Conservation (phyloP, 306 rosid species). For the Acacia crassicarpa region DNA sequence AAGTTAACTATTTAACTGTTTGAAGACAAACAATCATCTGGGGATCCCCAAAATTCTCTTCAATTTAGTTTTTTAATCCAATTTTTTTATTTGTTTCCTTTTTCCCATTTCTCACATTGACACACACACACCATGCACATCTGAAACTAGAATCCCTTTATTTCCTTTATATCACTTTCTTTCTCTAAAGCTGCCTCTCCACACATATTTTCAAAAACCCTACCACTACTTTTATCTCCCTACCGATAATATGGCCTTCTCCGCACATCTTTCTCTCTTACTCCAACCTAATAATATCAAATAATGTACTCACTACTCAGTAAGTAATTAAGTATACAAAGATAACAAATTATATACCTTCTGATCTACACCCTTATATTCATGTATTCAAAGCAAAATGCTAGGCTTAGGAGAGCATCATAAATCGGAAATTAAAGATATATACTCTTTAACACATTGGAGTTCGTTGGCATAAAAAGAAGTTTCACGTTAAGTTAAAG, state of each 20-base stretch:
- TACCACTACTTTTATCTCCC: constrained; percentile 38
- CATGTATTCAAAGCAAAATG: background rate
- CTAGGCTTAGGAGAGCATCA: background rate
- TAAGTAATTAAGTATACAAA: background rate
- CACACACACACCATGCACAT: constrained; percentile 26
- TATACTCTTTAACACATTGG: background rate
- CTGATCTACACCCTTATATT: too few species aligned
- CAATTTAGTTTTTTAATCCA: constrained; percentile 29
- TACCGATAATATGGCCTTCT: constrained; percentile 36
- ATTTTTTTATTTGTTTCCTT: constrained; percentile 5
- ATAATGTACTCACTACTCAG: too few species aligned
- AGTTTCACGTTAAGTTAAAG: background rate
- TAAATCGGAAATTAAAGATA: background rate
- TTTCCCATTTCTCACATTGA: constrained; percentile 3
- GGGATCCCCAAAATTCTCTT: constrained; percentile 72
- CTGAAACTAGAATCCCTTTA: constrained; percentile 32
- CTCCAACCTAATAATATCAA: background rate
- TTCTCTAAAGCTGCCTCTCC: constrained; percentile 71
- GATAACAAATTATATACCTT: background rate
- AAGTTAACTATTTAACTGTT: constrained; percentile 17
- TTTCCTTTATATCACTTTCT: constrained; percentile 50
- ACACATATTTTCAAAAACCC: constrained; percentile 18
- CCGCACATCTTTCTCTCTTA: too few species aligned
- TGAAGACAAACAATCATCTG: constrained; percentile 49
- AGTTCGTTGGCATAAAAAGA: background rate